Conservation (phyloP, 2,329 filamentous ascomycete genomes). For the Ceratocystis variospora region DNA sequence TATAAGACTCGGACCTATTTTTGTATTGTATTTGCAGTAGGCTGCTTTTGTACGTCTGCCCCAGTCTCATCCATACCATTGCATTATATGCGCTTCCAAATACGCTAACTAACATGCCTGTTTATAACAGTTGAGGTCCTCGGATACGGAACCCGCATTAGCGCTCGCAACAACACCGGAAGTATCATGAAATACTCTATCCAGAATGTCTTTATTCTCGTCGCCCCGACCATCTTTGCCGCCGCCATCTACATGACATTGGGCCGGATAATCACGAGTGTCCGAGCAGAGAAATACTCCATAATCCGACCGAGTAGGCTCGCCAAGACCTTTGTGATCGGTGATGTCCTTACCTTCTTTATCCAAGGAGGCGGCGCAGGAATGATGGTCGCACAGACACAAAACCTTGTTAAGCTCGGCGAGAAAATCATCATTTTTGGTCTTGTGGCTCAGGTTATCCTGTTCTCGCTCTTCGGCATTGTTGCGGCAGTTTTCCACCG, state of each 20-base stretch:
- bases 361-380: slow-evolving; percentile 36
- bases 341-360: slow-evolving; percentile 40
- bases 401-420: slow-evolving; percentile 23
- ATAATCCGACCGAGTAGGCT: slow-evolving; percentile 30
- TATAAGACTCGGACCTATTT: slow-evolving; percentile 11
- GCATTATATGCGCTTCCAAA: not conserved
- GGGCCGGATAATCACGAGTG: slow-evolving; percentile 30
- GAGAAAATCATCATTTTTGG: slow-evolving; percentile 38
- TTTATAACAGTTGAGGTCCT: slow-evolving; percentile 25
- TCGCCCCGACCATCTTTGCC: slow-evolving; percentile 36
- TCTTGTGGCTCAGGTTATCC: slow-evolving; percentile 39
- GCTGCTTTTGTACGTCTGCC: slow-evolving; percentile 33
- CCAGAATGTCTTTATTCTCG: slow-evolving; percentile 32
- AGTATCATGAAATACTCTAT: slow-evolving; percentile 29
- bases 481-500: slow-evolving; percentile 33
- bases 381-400: slow-evolving; percentile 21
- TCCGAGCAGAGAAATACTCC: slow-evolving; percentile 27
- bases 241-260: slow-evolving; percentile 40
- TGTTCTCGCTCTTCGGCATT: slow-evolving; percentile 40
- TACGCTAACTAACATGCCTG: slow-evolving; percentile 5
- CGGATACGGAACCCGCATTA: slow-evolving; percentile 20
- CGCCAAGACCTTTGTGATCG: slow-evolving; percentile 41
- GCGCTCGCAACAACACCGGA: slow-evolving; percentile 23
- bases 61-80: not conserved
- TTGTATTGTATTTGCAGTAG: slow-evolving; percentile 32